Evolutionary conservation across 2,329 filamentous ascomycete genomes (phyloP).

Genomic region (Fusarium stilboides): DNA sequence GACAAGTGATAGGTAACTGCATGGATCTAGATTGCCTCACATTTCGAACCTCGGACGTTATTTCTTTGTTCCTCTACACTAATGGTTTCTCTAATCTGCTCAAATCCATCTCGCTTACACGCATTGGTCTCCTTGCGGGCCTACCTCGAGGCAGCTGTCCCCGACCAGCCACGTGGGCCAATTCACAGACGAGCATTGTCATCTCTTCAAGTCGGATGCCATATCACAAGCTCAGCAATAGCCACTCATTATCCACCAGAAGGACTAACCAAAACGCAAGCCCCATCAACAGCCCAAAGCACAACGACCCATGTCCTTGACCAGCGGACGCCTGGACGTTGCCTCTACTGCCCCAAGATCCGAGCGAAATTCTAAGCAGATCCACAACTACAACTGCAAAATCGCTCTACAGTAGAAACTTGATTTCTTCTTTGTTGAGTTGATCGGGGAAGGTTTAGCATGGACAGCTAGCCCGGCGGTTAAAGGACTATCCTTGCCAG

Average conservation of each 20-base stretch:
- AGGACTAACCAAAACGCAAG: conserved; percentile 1
- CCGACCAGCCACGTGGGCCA: conserved; percentile 8
- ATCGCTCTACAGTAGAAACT: conserved; percentile 37
- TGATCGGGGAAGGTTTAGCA: conserved; percentile 39
- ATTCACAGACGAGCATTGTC: conserved; percentile 18
- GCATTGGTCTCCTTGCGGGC: conserved; percentile 31
- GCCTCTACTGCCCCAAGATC: conserved; percentile 16
- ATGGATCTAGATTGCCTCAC: conserved; percentile 37
- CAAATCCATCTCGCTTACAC: conserved; percentile 13
- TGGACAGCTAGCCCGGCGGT: conserved; percentile 33
- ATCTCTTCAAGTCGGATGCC: conserved; percentile 1
- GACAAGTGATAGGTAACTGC: conserved; percentile 14
- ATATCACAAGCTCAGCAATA: conserved; percentile 5
- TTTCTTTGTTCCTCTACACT: neutral
- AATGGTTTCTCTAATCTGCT: neutral
- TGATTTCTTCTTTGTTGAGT: conserved; percentile 34
- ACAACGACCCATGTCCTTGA: conserved; percentile 11
- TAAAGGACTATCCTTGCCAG: conserved; percentile 40
- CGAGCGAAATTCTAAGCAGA: conserved; percentile 17
- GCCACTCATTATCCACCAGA: conserved; percentile 11
- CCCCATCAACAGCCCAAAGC: conserved; percentile 1
- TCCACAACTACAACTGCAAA: conserved; percentile 25
- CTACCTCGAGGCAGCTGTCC: conserved; percentile 10
- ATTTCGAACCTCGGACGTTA: conserved; percentile 11
- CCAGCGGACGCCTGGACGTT: conserved; percentile 7